Conservation (phyloP, 331 rosid genomes). For the Acacia concinna region DNA sequence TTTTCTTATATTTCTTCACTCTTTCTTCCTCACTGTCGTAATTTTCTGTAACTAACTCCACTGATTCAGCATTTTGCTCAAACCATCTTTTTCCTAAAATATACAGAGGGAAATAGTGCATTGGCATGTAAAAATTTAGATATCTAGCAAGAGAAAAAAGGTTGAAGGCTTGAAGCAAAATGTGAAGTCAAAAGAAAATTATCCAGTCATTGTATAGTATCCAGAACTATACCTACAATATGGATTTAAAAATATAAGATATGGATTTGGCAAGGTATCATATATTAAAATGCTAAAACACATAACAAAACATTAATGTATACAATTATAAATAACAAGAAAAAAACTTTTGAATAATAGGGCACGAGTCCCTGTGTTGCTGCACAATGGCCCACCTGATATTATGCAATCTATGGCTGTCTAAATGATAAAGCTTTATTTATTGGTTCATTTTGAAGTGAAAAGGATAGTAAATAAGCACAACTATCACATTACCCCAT, state of each 20-base stretch:
- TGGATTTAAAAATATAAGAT: neutral
- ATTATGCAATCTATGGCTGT: too few relatives aligned
- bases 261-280: neutral
- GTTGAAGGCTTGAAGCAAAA: slow-evolving; percentile 1
- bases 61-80: slow-evolving; percentile 74
- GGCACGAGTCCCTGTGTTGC: too few relatives aligned
- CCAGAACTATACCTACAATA: neutral
- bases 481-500: neutral
- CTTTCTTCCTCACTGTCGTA: slow-evolving; percentile 85
- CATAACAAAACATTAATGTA: neutral
- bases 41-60: slow-evolving; percentile 60
- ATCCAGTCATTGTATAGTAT: neutral
- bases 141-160: neutral
- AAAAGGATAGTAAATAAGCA: neutral
- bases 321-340: too few relatives aligned
- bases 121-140: slow-evolving; percentile 19
- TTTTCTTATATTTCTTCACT: slow-evolving; percentile 59
- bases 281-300: neutral
- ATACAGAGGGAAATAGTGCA: slow-evolving; percentile 10
- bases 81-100: slow-evolving; percentile 83
- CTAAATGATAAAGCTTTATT: too few relatives aligned
- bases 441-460: neutral
- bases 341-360: too few relatives aligned
- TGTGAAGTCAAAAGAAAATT: neutral
- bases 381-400: too few relatives aligned